These are phyloP conservation scores for Cladosporium sp. DNA, from an alignment of 2,329 filamentous ascomycete genomes.

Conservation along the genomic window DNA sequence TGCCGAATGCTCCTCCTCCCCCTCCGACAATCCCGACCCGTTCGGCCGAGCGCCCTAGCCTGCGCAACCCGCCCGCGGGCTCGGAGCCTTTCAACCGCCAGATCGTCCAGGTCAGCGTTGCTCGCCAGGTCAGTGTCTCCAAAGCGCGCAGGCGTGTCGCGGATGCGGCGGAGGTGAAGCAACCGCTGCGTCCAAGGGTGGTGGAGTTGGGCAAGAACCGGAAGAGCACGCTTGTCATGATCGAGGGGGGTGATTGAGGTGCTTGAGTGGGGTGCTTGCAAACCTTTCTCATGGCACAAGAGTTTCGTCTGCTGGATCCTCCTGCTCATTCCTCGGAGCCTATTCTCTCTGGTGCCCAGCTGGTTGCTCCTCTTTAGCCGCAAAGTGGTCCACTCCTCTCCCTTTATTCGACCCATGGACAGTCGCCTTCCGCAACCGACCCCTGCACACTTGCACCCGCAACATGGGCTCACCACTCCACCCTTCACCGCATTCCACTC, in stretches of 20 bases:
- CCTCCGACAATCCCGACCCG: slow-evolving; percentile 2
- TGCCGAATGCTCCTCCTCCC: neutral
- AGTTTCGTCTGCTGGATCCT: too few relatives aligned
- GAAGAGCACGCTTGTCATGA: slow-evolving; percentile 29
- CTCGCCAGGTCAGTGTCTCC: slow-evolving; percentile 12
- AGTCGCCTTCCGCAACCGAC: too few relatives aligned
- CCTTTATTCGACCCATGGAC: too few relatives aligned
- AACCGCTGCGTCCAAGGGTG: slow-evolving; percentile 28
- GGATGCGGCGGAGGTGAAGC: slow-evolving; percentile 21
- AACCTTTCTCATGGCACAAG: too few relatives aligned
- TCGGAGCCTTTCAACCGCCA: slow-evolving; percentile 8
- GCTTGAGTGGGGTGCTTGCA: too few relatives aligned
- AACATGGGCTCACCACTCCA: too few relatives aligned
- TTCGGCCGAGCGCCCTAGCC: slow-evolving; percentile 5
- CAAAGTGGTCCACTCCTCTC: too few relatives aligned
- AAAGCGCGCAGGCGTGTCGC: slow-evolving; percentile 8
- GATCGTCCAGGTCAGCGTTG: slow-evolving; percentile 13
- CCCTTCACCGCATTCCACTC: too few relatives aligned
- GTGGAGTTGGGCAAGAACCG: slow-evolving; percentile 29
- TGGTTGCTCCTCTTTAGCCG: too few relatives aligned
- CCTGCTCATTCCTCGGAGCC: too few relatives aligned
- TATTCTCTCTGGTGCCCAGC: too few relatives aligned
- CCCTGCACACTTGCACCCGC: too few relatives aligned
- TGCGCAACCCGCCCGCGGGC: slow-evolving; percentile 14
- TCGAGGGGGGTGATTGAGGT: slow-evolving; percentile 19